phyloP scores from a whole-genome alignment of 768 basidiomycete species.

The Phylloporus arenicola region DNA sequence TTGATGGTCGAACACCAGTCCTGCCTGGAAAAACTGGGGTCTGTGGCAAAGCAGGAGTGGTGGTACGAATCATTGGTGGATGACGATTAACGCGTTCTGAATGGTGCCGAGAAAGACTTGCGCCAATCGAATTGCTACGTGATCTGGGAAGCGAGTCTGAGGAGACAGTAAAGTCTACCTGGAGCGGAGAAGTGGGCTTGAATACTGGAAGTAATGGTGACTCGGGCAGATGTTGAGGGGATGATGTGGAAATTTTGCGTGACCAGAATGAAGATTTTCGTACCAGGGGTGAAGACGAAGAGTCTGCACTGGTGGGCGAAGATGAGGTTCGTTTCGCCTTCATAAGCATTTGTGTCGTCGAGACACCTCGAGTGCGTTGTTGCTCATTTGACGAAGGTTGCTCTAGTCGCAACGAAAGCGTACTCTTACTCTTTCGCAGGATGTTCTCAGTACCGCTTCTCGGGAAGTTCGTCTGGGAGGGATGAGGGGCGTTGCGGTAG shows the following conservation, averaged over 20 bases:
- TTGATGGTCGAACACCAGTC: conserved; percentile 13
- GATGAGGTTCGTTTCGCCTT: conserved; percentile 44
- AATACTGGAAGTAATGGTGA: conserved; percentile 36
- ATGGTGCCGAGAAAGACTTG: conserved; percentile 41
- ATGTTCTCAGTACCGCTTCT: conserved; percentile 10
- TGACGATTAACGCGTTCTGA: conserved; percentile 31
- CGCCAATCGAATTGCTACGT: conserved; percentile 16
- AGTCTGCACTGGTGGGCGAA: conserved; percentile 14
- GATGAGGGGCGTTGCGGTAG: conserved; percentile 44
- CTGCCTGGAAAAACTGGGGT: conserved; percentile 1
- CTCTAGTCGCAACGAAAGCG: conserved; percentile 27
- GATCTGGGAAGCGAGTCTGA: conserved; percentile 14
- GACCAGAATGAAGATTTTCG: conserved; percentile 68
- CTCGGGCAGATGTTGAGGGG: conserved; percentile 23
- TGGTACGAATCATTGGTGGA: conserved; percentile 5
- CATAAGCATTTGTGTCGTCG: conserved; percentile 44
- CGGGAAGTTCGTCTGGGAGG: conserved; percentile 40
- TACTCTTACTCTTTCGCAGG: conserved; percentile 52
- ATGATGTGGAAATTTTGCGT: conserved; percentile 42
- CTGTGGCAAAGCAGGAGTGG: conserved; percentile 12
- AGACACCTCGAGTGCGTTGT: conserved; percentile 49
- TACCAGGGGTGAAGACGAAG: conserved; percentile 37
- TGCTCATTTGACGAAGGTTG: conserved; percentile 12
- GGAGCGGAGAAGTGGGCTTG: conserved; percentile 41
- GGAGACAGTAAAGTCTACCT: conserved; percentile 27